phyloP scores from a whole-genome alignment of 345 rosid genomes.

The Turritis glabra region DNA sequence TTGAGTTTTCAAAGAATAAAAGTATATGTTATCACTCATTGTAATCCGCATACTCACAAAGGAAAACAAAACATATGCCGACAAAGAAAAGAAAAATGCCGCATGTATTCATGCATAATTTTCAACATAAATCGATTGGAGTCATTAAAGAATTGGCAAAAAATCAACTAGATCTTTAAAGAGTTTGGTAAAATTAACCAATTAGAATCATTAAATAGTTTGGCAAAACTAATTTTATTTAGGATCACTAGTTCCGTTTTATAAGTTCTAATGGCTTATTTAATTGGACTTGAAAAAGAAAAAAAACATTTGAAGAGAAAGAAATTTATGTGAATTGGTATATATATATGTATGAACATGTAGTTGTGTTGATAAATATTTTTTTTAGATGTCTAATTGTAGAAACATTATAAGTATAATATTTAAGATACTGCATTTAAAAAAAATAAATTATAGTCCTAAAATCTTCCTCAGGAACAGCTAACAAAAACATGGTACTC shows the following conservation, averaged over 20 bases:
- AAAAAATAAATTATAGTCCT: too few relatives aligned
- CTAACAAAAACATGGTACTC: not conserved
- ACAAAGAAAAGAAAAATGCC: too few relatives aligned
- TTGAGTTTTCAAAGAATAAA: not conserved
- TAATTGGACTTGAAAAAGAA: too few relatives aligned
- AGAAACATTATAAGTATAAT: not conserved
- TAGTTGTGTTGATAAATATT: too few relatives aligned
- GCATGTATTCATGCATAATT: conserved; percentile 4
- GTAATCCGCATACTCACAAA: not conserved
- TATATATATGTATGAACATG: too few relatives aligned
- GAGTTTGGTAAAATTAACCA: conserved; percentile 6
- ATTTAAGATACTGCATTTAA: not conserved
- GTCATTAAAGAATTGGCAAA: not conserved
- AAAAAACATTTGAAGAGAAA: too few relatives aligned
- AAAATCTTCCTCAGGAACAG: not conserved
- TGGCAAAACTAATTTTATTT: not conserved
- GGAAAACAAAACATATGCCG: too few relatives aligned
- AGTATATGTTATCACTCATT: not conserved
- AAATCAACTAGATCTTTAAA: conserved; percentile 10
- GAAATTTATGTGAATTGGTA: too few relatives aligned
- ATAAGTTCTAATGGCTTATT: not conserved
- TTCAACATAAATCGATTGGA: not conserved
- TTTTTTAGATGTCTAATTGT: too few relatives aligned
- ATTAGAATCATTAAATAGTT: conserved; percentile 5
- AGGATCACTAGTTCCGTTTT: not conserved